Evolutionary conservation across 148 eudicot species (phyloP), one percentile per base, ranked within the genome.

Genomic region (Rhododendron molle): DNA sequence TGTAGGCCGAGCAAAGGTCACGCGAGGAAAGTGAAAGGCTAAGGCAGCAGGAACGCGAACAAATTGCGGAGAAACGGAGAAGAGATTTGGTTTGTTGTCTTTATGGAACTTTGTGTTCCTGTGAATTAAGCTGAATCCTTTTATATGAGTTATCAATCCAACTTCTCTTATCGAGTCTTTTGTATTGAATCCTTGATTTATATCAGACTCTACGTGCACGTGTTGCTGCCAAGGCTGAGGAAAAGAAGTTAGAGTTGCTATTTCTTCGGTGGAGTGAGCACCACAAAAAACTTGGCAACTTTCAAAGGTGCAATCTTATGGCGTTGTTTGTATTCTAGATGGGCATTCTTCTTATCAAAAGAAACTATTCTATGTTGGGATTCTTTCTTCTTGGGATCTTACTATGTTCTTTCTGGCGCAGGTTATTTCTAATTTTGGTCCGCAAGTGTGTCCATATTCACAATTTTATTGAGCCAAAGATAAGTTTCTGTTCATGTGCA

Each of bases 341-440:
- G 0, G 60, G 21, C 60, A 54, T 54, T 54, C 60, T 54, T 54
- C 60, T 54, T 54, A 54, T 54, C 60, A 16, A 18, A 16, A 15
- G 5, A 16, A 54, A 18, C 60, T 16, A 72, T 46, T 30, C 83
- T 74, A 50, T 83, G 77, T 20, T 7, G n/a, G 43, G 11, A 28
- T 34, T 83, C 20, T 73, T 83, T 43, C 52, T 71, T 23, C 81
- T 83, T 47, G 44, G 46, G 32, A 79, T 83, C 58, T 73, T 34
- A 8, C 21, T 62, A 34, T 76, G 18, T 86, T 44, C 49, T 88
- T 60, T 81, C 23, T 52, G 46, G 43, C 88, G 86, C 97, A 96
- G 99, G 99, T 96, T 96, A 96, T 91, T 94, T 96, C 92, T 96
- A 88, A 91, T 92, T 94, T 94, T 88, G 98, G 96, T 93, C 96